Base-by-base conservation (phyloP, 2,329 filamentous ascomycete genomes). In the Aspergillus aculeatus region DNA sequence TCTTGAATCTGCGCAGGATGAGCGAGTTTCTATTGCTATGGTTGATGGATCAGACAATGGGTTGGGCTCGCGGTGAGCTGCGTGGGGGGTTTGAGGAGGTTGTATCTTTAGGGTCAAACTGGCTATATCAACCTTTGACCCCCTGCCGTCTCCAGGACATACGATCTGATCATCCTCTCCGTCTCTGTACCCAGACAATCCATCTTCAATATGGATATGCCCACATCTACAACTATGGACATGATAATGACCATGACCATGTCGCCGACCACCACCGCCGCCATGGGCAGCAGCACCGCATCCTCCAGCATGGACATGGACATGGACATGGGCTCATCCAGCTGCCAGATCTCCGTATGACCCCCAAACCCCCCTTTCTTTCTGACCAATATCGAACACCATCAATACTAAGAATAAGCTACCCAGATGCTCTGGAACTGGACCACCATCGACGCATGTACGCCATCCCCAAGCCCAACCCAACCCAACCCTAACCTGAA, bases 281-380 rank as follows among this genome's bases (percentile, higher is more conserved):
- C 50, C 3, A 63, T 62, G 62, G 54, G 49, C 54, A 53, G 53
- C 23, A 54, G 57, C 29, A 58, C 59, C 23, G 44, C 11, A 5
- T 14, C 26, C 50, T 10, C 35, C 9, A 23, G 23, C 23, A 69
- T 68, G 67, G 56, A 89, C 29, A 62, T 65, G 23, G 56, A 87
- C 3, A 79, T 90, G 71, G 86, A 89, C 71, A 77, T 87, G 21
- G 91, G 80, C 73, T 68, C 47, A 64, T 55, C 47, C 44, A 60
- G 60, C 49, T 72, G 70, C 56, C 62, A 71, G 60, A 65, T 72
- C 38, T 72, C 70, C 9, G 69, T 72, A 54, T 23, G 56, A 24
- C n/a, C 21, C 29, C 12, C 23, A 23, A 4, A 23, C 4, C 23
- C 23, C 23, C 23, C 4, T 23, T 23, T 4, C 4, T 4, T 1